Evolutionary conservation across 1,284 basidiomycete species (phyloP).

Genomic region (Albatrellus sp.): DNA sequence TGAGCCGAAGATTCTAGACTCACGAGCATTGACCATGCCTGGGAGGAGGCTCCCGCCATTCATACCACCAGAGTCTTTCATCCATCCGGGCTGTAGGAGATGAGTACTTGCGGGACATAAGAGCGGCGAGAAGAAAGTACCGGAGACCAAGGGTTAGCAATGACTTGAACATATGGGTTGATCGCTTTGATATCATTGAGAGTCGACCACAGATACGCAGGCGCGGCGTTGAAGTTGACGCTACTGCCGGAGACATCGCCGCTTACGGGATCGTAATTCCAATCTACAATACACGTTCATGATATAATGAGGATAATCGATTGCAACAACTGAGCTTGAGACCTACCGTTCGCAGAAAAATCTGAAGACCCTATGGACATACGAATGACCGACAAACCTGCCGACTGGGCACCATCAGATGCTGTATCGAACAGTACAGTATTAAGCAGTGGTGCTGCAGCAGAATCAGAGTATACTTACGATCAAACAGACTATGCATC

Average conservation of each 20-base stretch:
- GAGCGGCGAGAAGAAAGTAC: slow-evolving; percentile 17
- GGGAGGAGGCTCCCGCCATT: slow-evolving; percentile 31
- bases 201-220: slow-evolving; percentile 31
- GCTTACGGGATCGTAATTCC: slow-evolving; percentile 32
- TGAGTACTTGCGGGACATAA: too few species aligned
- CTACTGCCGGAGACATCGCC: slow-evolving; percentile 30
- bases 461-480: too few species aligned
- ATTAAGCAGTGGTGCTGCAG: too few species aligned
- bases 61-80: slow-evolving; percentile 33
- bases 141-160: slow-evolving; percentile 39
- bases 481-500: too few species aligned
- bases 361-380: too few species aligned
- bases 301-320: too few species aligned
- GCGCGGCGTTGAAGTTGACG: slow-evolving; percentile 32
- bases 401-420: too few species aligned
- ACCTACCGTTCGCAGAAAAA: too few species aligned
- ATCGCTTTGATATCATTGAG: slow-evolving; percentile 33
- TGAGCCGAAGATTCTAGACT: slow-evolving; percentile 9
- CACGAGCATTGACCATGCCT: slow-evolving; percentile 18
- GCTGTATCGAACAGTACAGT: too few species aligned
- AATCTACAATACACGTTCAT: too few species aligned
- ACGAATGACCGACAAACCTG: too few species aligned
- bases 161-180: slow-evolving; percentile 28
- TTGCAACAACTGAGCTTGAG: too few species aligned
- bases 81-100: slow-evolving; percentile 33